Evolutionary conservation across 2,329 filamentous ascomycete genomes (phyloP), one percentile per base, ranked within the genome.

Genomic region (Fusarium gaditjirri): DNA sequence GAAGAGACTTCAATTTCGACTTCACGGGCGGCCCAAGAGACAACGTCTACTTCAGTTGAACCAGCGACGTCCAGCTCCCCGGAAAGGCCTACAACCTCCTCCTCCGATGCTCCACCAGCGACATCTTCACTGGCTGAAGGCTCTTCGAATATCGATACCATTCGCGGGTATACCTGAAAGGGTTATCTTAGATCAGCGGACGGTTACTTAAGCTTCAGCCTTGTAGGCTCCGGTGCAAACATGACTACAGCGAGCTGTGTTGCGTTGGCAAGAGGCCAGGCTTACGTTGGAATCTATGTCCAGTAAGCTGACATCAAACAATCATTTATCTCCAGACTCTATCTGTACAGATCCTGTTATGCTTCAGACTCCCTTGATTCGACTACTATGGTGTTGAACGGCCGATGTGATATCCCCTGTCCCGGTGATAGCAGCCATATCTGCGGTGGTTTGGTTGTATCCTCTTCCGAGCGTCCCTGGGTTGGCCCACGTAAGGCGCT

Each of bases 281-380:
- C n/a, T 0, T 44, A 55, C 7, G 27, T 35, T 4, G 53, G 53
- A 21, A 43, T 55, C 5, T 55, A 27, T 44, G 29, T 27, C 1
- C n/a, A 38, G 53, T 44, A 33, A 16, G 53, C 27, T 0, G 8
- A 36, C 8, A 27, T 27, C 9, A 3, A 33, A 6, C 5, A 1
- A 11, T 5, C n/a, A 13, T 3, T 0, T 6, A 1, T 25, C 8
- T 1, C n/a, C 11, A 6, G 8, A 1, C 0, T 6, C 53, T 55
- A 23, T 0, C 9, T 1, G 14, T 4, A 6, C 6, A 55, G 53
- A n/a, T 55, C n/a, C 0, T 55, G 53, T 6, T 44, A 55, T 13
- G 38, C 53, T 2, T 43, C 53, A 13, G 27, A 55, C 23, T 44
- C 53, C 2, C 13, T 55, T 23, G 38, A 44, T 5, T 25, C 53